phyloP scores from a whole-genome alignment of 176 grass and related monocot genomes.

The Carex kokanica region DNA sequence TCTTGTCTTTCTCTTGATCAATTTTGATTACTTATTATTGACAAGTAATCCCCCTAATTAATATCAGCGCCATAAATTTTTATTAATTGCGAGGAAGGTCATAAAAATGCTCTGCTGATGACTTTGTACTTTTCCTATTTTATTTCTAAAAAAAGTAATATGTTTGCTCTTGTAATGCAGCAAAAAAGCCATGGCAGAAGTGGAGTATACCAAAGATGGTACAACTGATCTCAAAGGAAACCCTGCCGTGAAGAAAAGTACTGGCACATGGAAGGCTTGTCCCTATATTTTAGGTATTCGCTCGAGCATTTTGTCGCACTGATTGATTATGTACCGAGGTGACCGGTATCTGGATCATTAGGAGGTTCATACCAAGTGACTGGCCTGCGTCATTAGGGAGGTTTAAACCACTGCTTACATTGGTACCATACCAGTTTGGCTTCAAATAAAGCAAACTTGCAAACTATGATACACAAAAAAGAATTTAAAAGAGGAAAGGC shows the following conservation, averaged over 20 bases:
- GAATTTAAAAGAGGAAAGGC: background rate
- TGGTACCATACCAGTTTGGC: background rate
- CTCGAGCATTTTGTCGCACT: background rate
- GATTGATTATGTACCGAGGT: background rate
- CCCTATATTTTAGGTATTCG: slow-evolving; percentile 75
- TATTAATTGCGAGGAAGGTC: background rate
- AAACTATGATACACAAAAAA: background rate
- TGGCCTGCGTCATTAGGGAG: background rate
- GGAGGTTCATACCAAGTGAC: background rate
- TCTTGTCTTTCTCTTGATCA: background rate
- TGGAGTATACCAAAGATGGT: slow-evolving; percentile 66
- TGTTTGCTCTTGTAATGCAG: slow-evolving; percentile 4
- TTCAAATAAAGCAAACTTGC: background rate
- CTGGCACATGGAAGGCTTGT: slow-evolving; percentile 73
- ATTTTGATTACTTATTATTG: background rate
- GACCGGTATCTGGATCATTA: background rate
- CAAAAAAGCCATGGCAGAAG: slow-evolving; percentile 40
- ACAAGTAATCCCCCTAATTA: background rate
- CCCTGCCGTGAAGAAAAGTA: slow-evolving; percentile 44
- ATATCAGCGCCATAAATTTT: background rate
- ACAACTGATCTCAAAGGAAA: slow-evolving; percentile 75
- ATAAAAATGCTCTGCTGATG: background rate
- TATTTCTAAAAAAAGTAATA: background rate
- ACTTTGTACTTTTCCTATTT: background rate
- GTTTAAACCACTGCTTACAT: background rate